A percentile compares a stretch with the other conserved stretches of the same genome.
Evolutionary conservation across 192 early-diverging fungal species (phyloP).

Genomic region (Umbelopsis sp.): DNA sequence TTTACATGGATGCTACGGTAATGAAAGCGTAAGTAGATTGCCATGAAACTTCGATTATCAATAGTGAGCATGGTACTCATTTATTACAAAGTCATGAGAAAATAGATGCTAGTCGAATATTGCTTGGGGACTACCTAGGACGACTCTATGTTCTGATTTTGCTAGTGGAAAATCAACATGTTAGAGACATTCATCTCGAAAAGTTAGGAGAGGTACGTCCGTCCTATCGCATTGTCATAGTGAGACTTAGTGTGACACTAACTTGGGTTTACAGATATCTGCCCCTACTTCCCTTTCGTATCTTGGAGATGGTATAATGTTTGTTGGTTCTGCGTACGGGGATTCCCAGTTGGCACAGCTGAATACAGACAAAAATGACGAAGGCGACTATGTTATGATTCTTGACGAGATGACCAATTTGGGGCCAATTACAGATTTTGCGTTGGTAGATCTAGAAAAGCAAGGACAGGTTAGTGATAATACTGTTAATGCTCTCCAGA

Average conservation of each 20-base stretch:
- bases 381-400: conserved; percentile 58
- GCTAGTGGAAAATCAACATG: conserved; percentile 32
- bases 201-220: conserved; percentile 52
- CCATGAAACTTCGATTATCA: not conserved
- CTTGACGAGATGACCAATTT: conserved; percentile 73
- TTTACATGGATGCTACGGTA: conserved; percentile 45
- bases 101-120: conserved; percentile 43
- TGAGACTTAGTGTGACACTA: not conserved
- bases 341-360: conserved; percentile 85
- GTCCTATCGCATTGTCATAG: not conserved
- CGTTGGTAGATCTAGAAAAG: conserved; percentile 77
- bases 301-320: conserved; percentile 71
- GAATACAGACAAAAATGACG: conserved; percentile 43
- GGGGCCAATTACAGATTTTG: conserved; percentile 86
- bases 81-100: not conserved
- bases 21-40: conserved; percentile 45
- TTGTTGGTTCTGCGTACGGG: conserved; percentile 83
- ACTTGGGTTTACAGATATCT: conserved; percentile 35
- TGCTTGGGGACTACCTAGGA: conserved; percentile 73
- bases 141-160: conserved; percentile 61
- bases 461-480: conserved; percentile 44
- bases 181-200: conserved; percentile 42
- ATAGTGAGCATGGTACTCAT: not conserved
- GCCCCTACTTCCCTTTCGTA: conserved; percentile 71
- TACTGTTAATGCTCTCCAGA: too few species aligned